Evolutionary conservation across 306 rosid species (phyloP), one percentile per base, ranked within the genome.

Genomic region (Prunus salicina): DNA sequence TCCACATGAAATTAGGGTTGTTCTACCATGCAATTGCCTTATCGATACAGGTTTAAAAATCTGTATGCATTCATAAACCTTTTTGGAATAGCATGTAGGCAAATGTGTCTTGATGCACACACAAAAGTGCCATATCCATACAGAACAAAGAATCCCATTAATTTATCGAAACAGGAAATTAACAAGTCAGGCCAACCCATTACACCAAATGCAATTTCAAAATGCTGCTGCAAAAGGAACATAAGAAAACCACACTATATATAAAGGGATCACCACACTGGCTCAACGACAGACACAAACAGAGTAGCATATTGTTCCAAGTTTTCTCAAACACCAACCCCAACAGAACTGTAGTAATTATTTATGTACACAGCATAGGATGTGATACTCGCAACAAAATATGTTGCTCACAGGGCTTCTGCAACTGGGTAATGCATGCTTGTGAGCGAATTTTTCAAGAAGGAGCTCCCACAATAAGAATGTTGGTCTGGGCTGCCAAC

Each of bases 351-450:
- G 3, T 15, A 19, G 13, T 8, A 34, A 32, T 77, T 84, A 83
- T 82, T 87, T 85, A 86, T 71, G 55, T 56, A 78, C 87, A 88
- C 14, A 68, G 57, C 41, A 56, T 49, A 50, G 41, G 64, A 78
- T 24, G 60, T 22, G 71, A 57, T 19, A 69, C 79, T 25, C 43
- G 76, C 67, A 64, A 27, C 78, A 14, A 53, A 20, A 56, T 16
- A 51, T 34, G 67, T 76, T 49, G 12, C 69, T 93, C 89, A 91
- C 74, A 80, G 66, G 64, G 96, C 96, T 82, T 88, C 97, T 11
- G 97, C 90, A 27, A 88, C 85, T 1, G 89, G 75, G 79, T 71
- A 91, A 75, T 85, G 93, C 89, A 89, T 70, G 72, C 82, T 77
- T 0, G 89, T 46, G 75, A 86, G 75, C 4, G 96, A 86, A 24